Evolutionary conservation across 2,329 filamentous ascomycete genomes (phyloP).

Genomic region (Neonectria ditissima): DNA sequence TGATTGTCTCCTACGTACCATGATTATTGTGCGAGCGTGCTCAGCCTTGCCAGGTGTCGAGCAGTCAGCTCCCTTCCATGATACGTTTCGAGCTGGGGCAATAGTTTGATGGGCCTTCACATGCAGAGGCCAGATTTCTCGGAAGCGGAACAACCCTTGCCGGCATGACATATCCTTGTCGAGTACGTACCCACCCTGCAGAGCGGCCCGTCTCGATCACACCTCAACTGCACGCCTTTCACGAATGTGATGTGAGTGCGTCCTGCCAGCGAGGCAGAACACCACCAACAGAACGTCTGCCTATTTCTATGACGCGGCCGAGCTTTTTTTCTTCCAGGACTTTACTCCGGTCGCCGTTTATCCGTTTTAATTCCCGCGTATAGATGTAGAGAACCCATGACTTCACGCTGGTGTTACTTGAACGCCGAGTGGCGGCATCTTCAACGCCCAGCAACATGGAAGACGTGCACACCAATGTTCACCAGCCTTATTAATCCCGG

Average conservation of each 20-base stretch:
- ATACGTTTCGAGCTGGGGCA: constrained; percentile 31
- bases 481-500: constrained; percentile 10
- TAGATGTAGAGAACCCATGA: background rate
- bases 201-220: too few species aligned
- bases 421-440: background rate
- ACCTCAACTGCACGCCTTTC: too few species aligned
- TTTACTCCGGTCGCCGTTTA: background rate
- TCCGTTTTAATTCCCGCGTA: background rate
- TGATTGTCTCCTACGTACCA: constrained; percentile 25
- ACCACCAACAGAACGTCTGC: background rate
- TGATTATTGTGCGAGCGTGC: constrained; percentile 43
- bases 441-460: background rate
- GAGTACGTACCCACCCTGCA: constrained; percentile 1
- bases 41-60: constrained; percentile 25
- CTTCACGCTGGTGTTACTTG: background rate
- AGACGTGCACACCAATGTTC: background rate
- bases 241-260: background rate
- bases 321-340: background rate
- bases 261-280: background rate
- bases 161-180: background rate
- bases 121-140: constrained; percentile 46
- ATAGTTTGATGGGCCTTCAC: constrained; percentile 19
- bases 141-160: constrained; percentile 34
- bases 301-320: background rate
- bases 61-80: constrained; percentile 32